Percentiles rank a stretch among this genome's conserved stretches.
Evolutionary conservation across 2,329 filamentous ascomycete species (phyloP).

Genomic region (Apiospora hydei): DNA sequence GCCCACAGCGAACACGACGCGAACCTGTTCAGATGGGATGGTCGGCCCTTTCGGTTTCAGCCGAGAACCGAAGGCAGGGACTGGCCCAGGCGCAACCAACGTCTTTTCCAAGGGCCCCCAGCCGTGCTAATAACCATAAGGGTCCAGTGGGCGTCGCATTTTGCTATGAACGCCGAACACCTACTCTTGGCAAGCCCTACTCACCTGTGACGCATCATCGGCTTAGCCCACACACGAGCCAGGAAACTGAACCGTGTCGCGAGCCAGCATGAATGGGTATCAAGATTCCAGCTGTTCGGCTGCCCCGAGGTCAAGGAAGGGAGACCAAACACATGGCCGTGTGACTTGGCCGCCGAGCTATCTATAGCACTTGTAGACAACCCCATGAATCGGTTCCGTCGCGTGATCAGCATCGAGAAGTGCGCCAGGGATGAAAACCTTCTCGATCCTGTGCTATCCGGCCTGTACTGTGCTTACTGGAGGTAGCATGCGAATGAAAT

Average conservation of each 20-base stretch:
- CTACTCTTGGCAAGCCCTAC: conserved; percentile 6
- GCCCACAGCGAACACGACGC: not conserved
- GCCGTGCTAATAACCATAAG: not conserved
- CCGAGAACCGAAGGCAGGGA: conserved; percentile 4
- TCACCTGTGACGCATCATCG: not conserved
- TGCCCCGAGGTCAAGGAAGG: not conserved
- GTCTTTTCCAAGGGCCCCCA: not conserved
- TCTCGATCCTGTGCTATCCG: not conserved
- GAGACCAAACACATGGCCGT: not conserved
- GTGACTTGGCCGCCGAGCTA: not conserved
- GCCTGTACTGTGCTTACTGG: not conserved
- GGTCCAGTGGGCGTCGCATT: conserved; percentile 5
- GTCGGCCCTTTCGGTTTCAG: conserved; percentile 14
- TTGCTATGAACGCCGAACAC: conserved; percentile 5
- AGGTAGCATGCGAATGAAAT: not conserved
- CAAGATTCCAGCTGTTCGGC: not conserved
- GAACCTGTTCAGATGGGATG: not conserved
- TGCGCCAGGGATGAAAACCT: not conserved
- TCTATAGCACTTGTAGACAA: too few species aligned
- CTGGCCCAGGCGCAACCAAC: not conserved
- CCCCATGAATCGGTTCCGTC: not conserved
- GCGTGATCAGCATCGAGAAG: not conserved
- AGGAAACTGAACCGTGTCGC: not conserved
- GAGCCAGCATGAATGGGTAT: not conserved
- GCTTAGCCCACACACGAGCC: not conserved